These are phyloP conservation scores for Aspergillus tubingensis DNA, from an alignment of 2,329 filamentous ascomycete genomes.

Conservation along the genomic window DNA sequence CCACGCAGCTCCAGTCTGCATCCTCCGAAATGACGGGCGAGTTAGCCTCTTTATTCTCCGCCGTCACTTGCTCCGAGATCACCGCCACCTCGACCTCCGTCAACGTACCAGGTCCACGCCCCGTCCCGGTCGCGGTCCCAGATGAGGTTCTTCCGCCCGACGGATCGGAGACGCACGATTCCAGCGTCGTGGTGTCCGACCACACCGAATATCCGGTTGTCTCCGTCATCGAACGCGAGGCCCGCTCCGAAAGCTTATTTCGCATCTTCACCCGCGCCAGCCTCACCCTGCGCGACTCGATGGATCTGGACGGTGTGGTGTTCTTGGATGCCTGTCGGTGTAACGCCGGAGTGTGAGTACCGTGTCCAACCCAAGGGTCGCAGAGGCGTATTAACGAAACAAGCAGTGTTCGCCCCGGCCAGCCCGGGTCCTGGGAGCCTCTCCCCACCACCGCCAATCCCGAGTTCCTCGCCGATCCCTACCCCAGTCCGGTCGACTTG, in stretches of 20 bases:
- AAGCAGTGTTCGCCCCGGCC: slow-evolving; percentile 17
- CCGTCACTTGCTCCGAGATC: slow-evolving; percentile 11
- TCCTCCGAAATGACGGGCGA: slow-evolving; percentile 14
- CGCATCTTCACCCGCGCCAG: slow-evolving; percentile 48
- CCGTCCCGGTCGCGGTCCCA: not conserved
- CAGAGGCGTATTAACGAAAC: not conserved
- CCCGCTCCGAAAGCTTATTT: slow-evolving; percentile 20
- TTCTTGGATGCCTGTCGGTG: slow-evolving; percentile 32
- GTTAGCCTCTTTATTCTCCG: slow-evolving; percentile 16
- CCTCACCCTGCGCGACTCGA: slow-evolving; percentile 44
- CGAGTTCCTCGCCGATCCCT: slow-evolving; percentile 17
- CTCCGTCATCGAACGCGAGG: slow-evolving; percentile 3
- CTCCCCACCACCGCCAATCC: slow-evolving; percentile 19
- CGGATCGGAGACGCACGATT: not conserved
- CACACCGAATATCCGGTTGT: not conserved
- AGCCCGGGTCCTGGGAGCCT: slow-evolving; percentile 27
- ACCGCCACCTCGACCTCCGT: slow-evolving; percentile 8
- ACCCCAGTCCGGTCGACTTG: slow-evolving; percentile 14
- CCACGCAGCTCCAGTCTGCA: not conserved
- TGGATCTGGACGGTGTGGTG: slow-evolving; percentile 44
- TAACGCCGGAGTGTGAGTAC: slow-evolving; percentile 28
- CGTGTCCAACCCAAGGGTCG: not conserved
- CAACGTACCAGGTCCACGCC: not conserved
- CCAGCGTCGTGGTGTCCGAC: not conserved
- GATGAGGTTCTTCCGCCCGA: slow-evolving; percentile 2